Base-by-base conservation (phyloP, 2,329 filamentous ascomycete genomes). In the Fusarium sp. region DNA sequence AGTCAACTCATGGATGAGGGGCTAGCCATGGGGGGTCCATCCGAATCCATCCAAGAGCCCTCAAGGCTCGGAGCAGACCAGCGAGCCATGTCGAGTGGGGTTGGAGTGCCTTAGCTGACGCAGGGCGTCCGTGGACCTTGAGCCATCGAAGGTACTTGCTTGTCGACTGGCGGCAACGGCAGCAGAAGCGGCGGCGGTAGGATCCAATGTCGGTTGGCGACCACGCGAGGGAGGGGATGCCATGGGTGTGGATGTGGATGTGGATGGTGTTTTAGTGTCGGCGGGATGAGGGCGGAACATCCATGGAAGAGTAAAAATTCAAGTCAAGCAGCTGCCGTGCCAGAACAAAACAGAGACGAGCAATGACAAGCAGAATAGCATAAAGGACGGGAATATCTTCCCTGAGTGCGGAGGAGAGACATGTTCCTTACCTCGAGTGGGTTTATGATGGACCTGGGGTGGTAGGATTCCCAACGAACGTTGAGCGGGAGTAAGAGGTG, bases 1-100 rank as follows among this genome's bases (percentile, higher is more conserved):
- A 76, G 67, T 77, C 59, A 77, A 77, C 68, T 77, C 75, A 77
- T 75, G 68, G 64, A 70, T 75, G 75, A 77, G 75, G 75, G 75
- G 75, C 75, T 76, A 64, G 62, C 38, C 60, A 74, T 72, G 73
- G 67, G 64, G 70, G 73, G 70, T 63, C 72, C 69, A 60, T 61
- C 57, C 38, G 58, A 66, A 64, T 58, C 63, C 69, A 45, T 56
- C 57, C 69, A 35, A 65, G 58, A 59, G 68, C 70, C 61, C 72
- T 58, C 40, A 37, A 62, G 27, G 52, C 57, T 54, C 52, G 50
- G 57, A 45, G 57, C 52, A 68, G 40, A 24, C 61, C 61, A 70
- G 67, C 68, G 64, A 69, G 66, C 66, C 71, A 73, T 65, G 34
- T 59, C 34, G 71, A 20, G 72, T 74, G 72, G 72, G 72, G 72